These are phyloP conservation scores for Solanum corneliomulleri DNA, from an alignment of 257 asterid genomes.

Conservation along the genomic window DNA sequence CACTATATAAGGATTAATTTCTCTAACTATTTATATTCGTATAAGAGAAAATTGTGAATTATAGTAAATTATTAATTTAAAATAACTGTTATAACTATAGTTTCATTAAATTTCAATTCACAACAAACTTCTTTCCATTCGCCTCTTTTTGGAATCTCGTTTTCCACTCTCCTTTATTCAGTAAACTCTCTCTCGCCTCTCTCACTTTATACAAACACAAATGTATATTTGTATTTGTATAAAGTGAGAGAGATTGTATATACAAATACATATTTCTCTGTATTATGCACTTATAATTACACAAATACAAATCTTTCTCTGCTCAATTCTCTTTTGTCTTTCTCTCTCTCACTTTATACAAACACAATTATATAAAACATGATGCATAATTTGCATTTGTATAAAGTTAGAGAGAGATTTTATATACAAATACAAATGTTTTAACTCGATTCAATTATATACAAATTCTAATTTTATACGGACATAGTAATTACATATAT, in stretches of 20 bases:
- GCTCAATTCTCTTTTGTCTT: not conserved
- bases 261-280: too few relatives aligned
- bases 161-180: not conserved
- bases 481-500: not conserved
- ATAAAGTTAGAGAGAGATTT: not conserved
- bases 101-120: too few relatives aligned
- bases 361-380: too few relatives aligned
- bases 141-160: not conserved
- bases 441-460: too few relatives aligned
- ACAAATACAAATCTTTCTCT: not conserved
- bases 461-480: too few relatives aligned
- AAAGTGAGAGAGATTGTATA: not conserved
- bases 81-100: too few relatives aligned
- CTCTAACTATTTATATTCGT: not conserved
- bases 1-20: not conserved
- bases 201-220: not conserved
- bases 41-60: not conserved
- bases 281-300: too few relatives aligned
- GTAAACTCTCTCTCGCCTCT: not conserved
- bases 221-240: not conserved
- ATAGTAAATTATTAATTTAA: too few relatives aligned
- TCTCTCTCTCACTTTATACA: too few relatives aligned
- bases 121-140: too few relatives aligned
- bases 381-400: not conserved
- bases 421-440: too few relatives aligned